phyloP scores from a whole-genome alignment of 2,329 filamentous ascomycete genomes.

The Fusarium begoniae region DNA sequence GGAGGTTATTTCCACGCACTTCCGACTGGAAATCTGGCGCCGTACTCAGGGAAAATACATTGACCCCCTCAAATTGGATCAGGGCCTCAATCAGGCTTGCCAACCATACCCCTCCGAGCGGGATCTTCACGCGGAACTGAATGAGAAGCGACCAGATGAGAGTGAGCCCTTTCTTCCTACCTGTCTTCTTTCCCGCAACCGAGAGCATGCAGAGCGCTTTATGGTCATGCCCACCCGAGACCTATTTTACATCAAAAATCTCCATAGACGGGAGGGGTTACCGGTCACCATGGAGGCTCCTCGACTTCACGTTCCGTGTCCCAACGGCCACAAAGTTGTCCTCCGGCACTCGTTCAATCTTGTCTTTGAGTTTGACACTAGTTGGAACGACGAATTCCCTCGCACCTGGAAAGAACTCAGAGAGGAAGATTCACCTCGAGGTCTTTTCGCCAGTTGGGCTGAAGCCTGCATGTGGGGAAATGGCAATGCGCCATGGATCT shows the following conservation, averaged over 20 bases:
- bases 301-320: neutral
- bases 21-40: neutral
- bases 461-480: fast-evolving
- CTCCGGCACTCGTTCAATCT: neutral
- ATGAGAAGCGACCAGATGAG: no score
- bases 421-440: neutral
- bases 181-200: fast-evolving
- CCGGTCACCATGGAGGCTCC: no score
- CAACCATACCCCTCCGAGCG: no score
- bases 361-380: neutral
- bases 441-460: neutral
- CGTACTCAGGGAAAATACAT: fast-evolving
- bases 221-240: neutral
- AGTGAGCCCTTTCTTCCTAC: neutral
- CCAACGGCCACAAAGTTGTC: fast-evolving
- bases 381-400: neutral
- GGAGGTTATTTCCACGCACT: neutral
- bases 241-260: slow-evolving; percentile 3
- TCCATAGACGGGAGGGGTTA: no score
- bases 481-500: fast-evolving
- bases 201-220: neutral
- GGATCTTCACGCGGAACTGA: no score
- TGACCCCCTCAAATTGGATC: fast-evolving
- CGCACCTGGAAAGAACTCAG: fast-evolving
- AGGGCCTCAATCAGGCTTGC: neutral